These are phyloP conservation scores for Steccherinum ochraceum DNA, from an alignment of 768 basidiomycete genomes.

Conservation along the genomic window DNA sequence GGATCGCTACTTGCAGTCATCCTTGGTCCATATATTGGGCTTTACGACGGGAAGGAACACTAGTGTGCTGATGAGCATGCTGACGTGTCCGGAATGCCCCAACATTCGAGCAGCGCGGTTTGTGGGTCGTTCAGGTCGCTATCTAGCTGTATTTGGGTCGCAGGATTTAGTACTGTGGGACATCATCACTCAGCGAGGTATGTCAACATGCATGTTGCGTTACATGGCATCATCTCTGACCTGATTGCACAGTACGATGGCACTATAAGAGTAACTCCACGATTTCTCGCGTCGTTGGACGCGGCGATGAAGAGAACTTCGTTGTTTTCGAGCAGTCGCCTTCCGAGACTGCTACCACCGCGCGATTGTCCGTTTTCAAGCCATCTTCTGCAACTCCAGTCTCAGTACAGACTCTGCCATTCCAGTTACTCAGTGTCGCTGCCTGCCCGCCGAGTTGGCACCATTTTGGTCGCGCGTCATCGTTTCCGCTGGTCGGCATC, in stretches of 20 bases:
- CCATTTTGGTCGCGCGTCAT: slow-evolving; percentile 20
- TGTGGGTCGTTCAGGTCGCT: slow-evolving; percentile 65
- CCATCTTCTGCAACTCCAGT: slow-evolving; percentile 38
- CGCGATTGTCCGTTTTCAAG: slow-evolving; percentile 43
- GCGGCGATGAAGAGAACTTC: slow-evolving; percentile 48
- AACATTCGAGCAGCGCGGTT: slow-evolving; percentile 47
- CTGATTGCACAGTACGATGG: slow-evolving; percentile 52
- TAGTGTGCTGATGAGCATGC: slow-evolving; percentile 50
- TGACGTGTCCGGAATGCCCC: slow-evolving; percentile 51
- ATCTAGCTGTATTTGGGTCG: slow-evolving; percentile 49
- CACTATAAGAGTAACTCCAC: slow-evolving; percentile 31
- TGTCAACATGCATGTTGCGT: slow-evolving; percentile 16
- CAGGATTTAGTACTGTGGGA: slow-evolving; percentile 66
- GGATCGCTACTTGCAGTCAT: slow-evolving; percentile 78
- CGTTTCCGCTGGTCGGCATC: slow-evolving; percentile 63
- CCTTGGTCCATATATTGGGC: slow-evolving; percentile 55
- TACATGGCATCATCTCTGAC: neutral
- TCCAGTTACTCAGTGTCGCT: slow-evolving; percentile 47
- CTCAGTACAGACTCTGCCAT: slow-evolving; percentile 47
- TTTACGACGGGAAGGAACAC: slow-evolving; percentile 73
- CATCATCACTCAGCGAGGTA: slow-evolving; percentile 55
- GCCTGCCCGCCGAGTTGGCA: slow-evolving; percentile 32
- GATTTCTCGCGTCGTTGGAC: slow-evolving; percentile 45
- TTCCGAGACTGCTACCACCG: slow-evolving; percentile 23
- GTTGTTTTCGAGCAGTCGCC: slow-evolving; percentile 39